Conservation (phyloP, 2,329 filamentous ascomycete species). For the Ophiocordyceps sinensis region DNA sequence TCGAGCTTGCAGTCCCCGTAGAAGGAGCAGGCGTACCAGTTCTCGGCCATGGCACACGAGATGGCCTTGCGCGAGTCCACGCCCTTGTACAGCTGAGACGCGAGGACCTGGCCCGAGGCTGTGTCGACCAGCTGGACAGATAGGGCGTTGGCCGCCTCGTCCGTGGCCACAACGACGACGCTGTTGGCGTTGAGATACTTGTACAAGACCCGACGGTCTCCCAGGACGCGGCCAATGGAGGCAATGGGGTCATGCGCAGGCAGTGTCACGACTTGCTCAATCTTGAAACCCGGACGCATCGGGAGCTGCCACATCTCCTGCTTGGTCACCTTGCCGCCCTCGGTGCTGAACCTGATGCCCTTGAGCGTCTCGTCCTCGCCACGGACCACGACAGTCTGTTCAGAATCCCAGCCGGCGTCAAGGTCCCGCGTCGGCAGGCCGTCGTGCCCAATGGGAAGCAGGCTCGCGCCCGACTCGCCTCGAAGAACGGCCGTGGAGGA, state of each 20-base stretch:
- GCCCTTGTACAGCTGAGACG: conserved; percentile 54
- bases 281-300: conserved; percentile 48
- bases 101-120: conserved; percentile 67
- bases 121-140: conserved; percentile 74
- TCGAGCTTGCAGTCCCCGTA: conserved; percentile 45
- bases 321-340: conserved; percentile 25
- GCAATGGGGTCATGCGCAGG: conserved; percentile 75
- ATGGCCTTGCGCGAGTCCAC: conserved; percentile 64
- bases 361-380: conserved; percentile 33
- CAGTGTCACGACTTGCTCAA: conserved; percentile 53
- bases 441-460: conserved; percentile 36
- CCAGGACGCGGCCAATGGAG: conserved; percentile 87
- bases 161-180: conserved; percentile 56
- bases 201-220: conserved; percentile 86
- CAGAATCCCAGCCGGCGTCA: conserved; percentile 29
- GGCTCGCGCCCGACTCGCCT: conserved; percentile 34
- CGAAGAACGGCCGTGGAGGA: conserved; percentile 36
- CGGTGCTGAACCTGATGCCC: conserved; percentile 36
- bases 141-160: conserved; percentile 42
- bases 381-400: conserved; percentile 39
- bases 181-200: conserved; percentile 91
- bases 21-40: conserved; percentile 87
- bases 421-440: conserved; percentile 32
- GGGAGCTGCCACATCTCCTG: conserved; percentile 59
- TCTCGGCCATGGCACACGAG: conserved; percentile 71